Percentiles rank a stretch among this genome's conserved stretches.
Evolutionary conservation across 768 basidiomycete genomes (phyloP).

Genomic region (Termitomyces titanicus): DNA sequence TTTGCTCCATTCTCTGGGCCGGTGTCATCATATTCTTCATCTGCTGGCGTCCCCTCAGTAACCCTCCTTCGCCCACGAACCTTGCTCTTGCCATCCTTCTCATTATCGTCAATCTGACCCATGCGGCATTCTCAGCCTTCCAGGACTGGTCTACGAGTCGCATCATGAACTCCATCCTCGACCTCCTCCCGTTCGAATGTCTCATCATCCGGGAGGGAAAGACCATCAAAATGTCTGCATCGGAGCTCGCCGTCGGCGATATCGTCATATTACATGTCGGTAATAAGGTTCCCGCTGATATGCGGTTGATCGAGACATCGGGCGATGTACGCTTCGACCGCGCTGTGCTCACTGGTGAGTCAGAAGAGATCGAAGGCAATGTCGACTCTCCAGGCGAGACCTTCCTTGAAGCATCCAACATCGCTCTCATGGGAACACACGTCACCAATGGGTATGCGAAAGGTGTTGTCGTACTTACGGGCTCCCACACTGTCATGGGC

Average conservation of each 20-base stretch:
- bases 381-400: conserved; percentile 36
- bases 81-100: conserved; percentile 14
- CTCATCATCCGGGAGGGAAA: conserved; percentile 9
- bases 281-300: conserved; percentile 28
- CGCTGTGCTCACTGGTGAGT: conserved; percentile 49
- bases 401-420: conserved; percentile 41
- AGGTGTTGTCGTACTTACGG: conserved; percentile 38
- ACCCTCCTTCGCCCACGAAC: conserved; percentile 11
- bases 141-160: conserved; percentile 12
- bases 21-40: conserved; percentile 12
- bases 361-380: conserved; percentile 42
- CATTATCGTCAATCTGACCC: conserved; percentile 4
- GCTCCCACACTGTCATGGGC: conserved; percentile 43
- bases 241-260: conserved; percentile 13
- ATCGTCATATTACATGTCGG: conserved; percentile 9
- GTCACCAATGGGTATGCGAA: conserved; percentile 36
- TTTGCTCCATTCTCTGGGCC: conserved; percentile 12
- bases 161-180: conserved; percentile 15
- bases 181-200: conserved; percentile 12
- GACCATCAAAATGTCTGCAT: conserved; percentile 9
- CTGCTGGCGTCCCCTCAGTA: conserved; percentile 12
- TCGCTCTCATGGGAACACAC: conserved; percentile 44
- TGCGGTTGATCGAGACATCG: conserved; percentile 49
- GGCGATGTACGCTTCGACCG: conserved; percentile 50
- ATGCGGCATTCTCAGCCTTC: conserved; percentile 10